Evolutionary conservation across 139 green algal genomes (phyloP), one percentile per base, ranked within the genome.

Genomic region (Chlorella sp.): DNA sequence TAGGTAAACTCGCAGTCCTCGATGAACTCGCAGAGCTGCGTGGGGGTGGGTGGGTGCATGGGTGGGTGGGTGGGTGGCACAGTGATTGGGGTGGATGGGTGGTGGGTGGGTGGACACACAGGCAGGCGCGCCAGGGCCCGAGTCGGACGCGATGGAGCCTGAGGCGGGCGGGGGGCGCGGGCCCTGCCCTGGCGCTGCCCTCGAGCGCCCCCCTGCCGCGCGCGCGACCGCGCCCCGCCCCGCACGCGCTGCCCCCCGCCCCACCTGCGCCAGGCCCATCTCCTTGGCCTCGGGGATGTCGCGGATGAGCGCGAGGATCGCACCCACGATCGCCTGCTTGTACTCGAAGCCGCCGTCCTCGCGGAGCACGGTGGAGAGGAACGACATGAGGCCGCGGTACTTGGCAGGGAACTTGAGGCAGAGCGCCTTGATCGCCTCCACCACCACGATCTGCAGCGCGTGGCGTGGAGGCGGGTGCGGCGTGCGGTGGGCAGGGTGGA

Each of bases 1-100:
- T 93, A 97, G 0, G 94, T 98, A 86, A 99, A 99, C 83, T 99
- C 96, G 84, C 96, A 99, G 84, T 99, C 96, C 87, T 99, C 96
- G 51, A 99, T 99, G 90, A 99, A 99, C 88, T 99, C 96, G 63
- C 93, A 98, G 61, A 99, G 85, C 86, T 99, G 95, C 41, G 15
- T 23, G 40, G 21, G 6, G 77, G 80, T 53, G 98, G 86, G 19
- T n/a, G n/a, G n/a, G n/a, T n/a, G n/a, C n/a, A n/a, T n/a, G n/a
- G n/a, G n/a, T n/a, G n/a, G n/a, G n/a, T n/a, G n/a, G n/a, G n/a
- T n/a, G n/a, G n/a, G n/a, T n/a, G n/a, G n/a, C n/a, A n/a, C n/a
- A n/a, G n/a, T n/a, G n/a, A n/a, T n/a, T n/a, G n/a, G n/a, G n/a
- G n/a, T n/a, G n/a, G n/a, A n/a, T n/a, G n/a, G n/a, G n/a, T n/a